phyloP scores from a whole-genome alignment of 73 alveolate species.

The Tetrahymena thermophila region DNA sequence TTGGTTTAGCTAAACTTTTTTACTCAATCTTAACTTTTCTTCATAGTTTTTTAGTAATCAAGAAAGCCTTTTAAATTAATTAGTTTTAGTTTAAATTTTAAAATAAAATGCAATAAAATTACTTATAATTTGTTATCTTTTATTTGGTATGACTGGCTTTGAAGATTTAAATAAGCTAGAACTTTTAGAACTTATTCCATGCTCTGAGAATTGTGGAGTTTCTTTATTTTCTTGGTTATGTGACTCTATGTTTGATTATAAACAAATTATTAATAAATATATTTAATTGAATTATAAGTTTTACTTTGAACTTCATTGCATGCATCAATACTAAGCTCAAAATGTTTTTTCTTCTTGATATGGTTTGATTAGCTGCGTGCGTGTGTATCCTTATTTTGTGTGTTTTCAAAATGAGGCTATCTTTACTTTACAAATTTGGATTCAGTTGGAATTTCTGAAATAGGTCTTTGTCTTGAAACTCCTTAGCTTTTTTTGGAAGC shows the following conservation, averaged over 20 bases:
- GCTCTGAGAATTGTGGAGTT: not conserved
- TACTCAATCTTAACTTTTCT: not conserved
- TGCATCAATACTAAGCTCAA: not conserved
- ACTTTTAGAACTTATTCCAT: not conserved
- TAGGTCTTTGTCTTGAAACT: not conserved
- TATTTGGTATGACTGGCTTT: not conserved
- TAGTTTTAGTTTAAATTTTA: not conserved
- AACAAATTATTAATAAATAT: not conserved
- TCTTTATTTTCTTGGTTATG: not conserved
- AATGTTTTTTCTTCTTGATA: not conserved
- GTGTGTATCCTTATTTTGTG: not conserved
- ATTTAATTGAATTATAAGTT: not conserved
- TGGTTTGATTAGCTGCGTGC: not conserved
- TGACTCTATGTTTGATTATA: not conserved
- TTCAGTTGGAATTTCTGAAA: not conserved
- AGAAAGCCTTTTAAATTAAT: not conserved
- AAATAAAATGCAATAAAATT: not conserved
- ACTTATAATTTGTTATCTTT: not conserved
- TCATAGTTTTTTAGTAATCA: not conserved
- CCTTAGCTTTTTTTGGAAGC: not conserved
- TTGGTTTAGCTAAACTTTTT: too few species aligned
- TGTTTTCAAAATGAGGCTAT: not conserved
- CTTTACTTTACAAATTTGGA: not conserved
- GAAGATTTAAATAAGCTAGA: not conserved
- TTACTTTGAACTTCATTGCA: not conserved